Evolutionary conservation across 176 grass and related monocot species (phyloP).

Genomic region (Dendrocalamus sinicus): DNA sequence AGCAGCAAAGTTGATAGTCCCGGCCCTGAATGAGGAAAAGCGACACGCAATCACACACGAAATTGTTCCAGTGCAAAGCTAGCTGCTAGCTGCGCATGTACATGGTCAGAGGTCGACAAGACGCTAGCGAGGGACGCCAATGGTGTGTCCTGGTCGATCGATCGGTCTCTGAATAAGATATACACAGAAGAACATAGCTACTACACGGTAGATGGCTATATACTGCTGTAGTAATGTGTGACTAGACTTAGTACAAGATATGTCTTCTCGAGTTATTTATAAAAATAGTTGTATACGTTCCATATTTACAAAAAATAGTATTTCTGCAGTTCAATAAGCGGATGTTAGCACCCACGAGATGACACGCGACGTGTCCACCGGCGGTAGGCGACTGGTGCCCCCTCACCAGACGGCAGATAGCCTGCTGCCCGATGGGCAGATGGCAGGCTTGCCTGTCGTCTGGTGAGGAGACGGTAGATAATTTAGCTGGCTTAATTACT

Average conservation of each 20-base stretch:
- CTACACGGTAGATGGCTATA: neutral
- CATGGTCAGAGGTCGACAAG: slow-evolving; percentile 16
- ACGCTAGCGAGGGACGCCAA: neutral
- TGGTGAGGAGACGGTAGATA: too few relatives aligned
- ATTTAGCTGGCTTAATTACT: too few relatives aligned
- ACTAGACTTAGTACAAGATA: neutral
- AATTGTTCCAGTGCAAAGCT: slow-evolving; percentile 32
- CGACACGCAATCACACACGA: slow-evolving; percentile 52
- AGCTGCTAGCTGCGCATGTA: neutral
- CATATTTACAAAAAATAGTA: too few relatives aligned
- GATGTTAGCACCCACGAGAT: fast-evolving
- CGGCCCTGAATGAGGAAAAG: slow-evolving; percentile 59
- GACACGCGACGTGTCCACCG: too few relatives aligned
- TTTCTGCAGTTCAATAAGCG: too few relatives aligned
- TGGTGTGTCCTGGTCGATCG: neutral
- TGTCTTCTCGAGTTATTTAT: too few relatives aligned
- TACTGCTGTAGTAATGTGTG: neutral
- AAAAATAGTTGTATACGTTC: too few relatives aligned
- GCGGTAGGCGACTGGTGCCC: too few relatives aligned
- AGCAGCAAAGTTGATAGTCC: slow-evolving; percentile 7
- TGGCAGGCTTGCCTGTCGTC: too few relatives aligned
- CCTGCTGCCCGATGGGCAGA: too few relatives aligned
- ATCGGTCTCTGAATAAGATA: neutral
- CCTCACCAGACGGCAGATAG: too few relatives aligned
- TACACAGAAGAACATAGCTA: neutral